These are phyloP conservation scores for Myriosclerotinia duriaeana DNA, from an alignment of 2,329 filamentous ascomycete genomes.

Conservation along the genomic window DNA sequence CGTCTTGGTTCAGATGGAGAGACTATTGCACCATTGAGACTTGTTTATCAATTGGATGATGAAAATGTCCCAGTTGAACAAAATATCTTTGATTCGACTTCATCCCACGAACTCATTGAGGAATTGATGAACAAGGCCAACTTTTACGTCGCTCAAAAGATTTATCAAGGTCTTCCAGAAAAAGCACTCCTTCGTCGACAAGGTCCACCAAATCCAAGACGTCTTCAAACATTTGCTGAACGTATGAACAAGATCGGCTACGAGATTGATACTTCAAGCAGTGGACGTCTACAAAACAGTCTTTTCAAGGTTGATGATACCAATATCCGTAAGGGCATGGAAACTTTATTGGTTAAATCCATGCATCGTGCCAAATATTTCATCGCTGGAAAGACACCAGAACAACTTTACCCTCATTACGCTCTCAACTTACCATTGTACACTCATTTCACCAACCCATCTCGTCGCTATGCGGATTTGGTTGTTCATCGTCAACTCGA, in stretches of 20 bases:
- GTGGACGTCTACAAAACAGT: slow-evolving; percentile 88
- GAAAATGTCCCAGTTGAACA: slow-evolving; percentile 96
- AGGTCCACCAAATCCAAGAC: slow-evolving; percentile 78
- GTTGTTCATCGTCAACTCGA: slow-evolving; percentile 95
- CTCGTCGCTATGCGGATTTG: slow-evolving; percentile 90
- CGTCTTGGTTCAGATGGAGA: slow-evolving; percentile 78
- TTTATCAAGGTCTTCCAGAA: slow-evolving; percentile 76
- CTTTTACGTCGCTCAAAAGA: slow-evolving; percentile 79
- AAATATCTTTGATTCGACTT: slow-evolving; percentile 91
- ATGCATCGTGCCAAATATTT: slow-evolving; percentile 97
- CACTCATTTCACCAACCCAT: slow-evolving; percentile 96
- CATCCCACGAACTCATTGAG: slow-evolving; percentile 89
- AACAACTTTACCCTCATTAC: slow-evolving; percentile 83
- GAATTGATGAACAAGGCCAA: slow-evolving; percentile 95
- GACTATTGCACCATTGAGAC: slow-evolving; percentile 78
- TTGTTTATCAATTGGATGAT: slow-evolving; percentile 92
- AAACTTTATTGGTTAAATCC: slow-evolving; percentile 89
- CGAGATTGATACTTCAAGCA: slow-evolving; percentile 85
- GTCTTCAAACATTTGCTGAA: slow-evolving; percentile 86
- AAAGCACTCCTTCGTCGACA: slow-evolving; percentile 92
- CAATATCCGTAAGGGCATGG: slow-evolving; percentile 94
- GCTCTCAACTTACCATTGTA: slow-evolving; percentile 89
- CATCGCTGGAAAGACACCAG: slow-evolving; percentile 74
- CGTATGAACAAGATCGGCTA: slow-evolving; percentile 91
- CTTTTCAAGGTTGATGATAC: slow-evolving; percentile 88